Base-by-base conservation (phyloP, 306 rosid species). In the Alnus rubra region DNA sequence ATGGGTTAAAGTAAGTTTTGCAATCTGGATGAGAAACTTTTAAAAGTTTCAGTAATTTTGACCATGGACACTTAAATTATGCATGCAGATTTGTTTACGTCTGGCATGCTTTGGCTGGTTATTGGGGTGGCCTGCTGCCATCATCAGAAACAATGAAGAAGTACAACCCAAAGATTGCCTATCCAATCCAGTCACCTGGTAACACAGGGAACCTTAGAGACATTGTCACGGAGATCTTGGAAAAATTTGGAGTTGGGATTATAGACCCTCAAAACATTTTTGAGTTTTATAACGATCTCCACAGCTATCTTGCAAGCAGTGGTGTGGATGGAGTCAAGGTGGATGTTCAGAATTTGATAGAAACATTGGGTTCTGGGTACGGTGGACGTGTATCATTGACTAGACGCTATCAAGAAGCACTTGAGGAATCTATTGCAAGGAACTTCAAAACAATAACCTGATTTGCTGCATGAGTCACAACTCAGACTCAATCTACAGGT, bases 101-200 rank as follows among this genome's bases (percentile, higher is more conserved):
- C 80, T 93, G 98, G 93, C 98, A 91, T 80, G 89, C 92, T 64
- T 84, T 91, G 77, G 86, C 88, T 85, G 98, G 97, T 84, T 86
- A 91, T 45, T 93, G 94, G 97, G 97, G 97, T 62, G 97, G 97
- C 47, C 82, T 87, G 16, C 86, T 81, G n/a, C 93, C 91, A 8
- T 86, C 87, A 70, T 89, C 93, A 7, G 87, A 85, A 39, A 53
- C 55, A 49, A 81, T 91, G 90, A 80, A 83, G 75, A 88, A 89
- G 55, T 91, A 89, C 65, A 83, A 89, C 56, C 89, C 98, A 54
- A 76, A 83, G 71, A 81, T 89, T 48, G 73, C 58, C 69, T 84
- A 80, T 85, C 88, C 92, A 65, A 79, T 89, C 75, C 91, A 87
- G 45, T 91, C 94, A 60, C 89, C 92, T 10, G 90, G 92, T 15